Percentiles rank a stretch among this genome's conserved stretches.
Conservation (phyloP, 2,329 filamentous ascomycete species). For the Trichoderma oligosporum region DNA sequence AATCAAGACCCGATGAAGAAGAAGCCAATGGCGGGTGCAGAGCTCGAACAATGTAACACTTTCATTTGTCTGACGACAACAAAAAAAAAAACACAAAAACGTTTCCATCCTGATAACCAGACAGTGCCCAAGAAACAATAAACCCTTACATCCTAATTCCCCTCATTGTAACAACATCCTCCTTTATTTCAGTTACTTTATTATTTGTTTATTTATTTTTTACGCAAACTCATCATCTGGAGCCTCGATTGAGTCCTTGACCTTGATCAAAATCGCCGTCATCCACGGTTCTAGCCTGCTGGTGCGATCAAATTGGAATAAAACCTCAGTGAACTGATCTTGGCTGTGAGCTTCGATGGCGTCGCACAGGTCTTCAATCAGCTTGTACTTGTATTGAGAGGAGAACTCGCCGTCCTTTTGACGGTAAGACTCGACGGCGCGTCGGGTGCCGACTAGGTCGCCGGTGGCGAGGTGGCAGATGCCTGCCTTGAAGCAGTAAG, state of each 20-base stretch:
- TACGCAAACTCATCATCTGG: slow-evolving; percentile 43
- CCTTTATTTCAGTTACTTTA: background rate
- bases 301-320: slow-evolving; percentile 87
- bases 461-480: slow-evolving; percentile 76
- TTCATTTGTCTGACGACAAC: background rate
- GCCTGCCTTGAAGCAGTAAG: slow-evolving; percentile 91
- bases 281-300: slow-evolving; percentile 97
- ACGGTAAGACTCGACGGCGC: slow-evolving; percentile 76
- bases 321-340: slow-evolving; percentile 78
- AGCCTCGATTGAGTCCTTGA: slow-evolving; percentile 78
- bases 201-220: background rate
- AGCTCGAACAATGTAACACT: background rate
- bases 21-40: background rate
- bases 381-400: slow-evolving; percentile 73
- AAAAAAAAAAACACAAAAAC: background rate
- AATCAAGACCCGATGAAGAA: background rate
- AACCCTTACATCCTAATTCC: background rate
- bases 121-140: background rate
- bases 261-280: slow-evolving; percentile 74
- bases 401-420: slow-evolving; percentile 76
- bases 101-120: slow-evolving; percentile 2
- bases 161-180: background rate
- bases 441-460: slow-evolving; percentile 73
- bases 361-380: slow-evolving; percentile 72
- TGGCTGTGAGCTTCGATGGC: slow-evolving; percentile 74